Evolutionary conservation across 768 basidiomycete species (phyloP).

Genomic region (Amanita jacksonii): DNA sequence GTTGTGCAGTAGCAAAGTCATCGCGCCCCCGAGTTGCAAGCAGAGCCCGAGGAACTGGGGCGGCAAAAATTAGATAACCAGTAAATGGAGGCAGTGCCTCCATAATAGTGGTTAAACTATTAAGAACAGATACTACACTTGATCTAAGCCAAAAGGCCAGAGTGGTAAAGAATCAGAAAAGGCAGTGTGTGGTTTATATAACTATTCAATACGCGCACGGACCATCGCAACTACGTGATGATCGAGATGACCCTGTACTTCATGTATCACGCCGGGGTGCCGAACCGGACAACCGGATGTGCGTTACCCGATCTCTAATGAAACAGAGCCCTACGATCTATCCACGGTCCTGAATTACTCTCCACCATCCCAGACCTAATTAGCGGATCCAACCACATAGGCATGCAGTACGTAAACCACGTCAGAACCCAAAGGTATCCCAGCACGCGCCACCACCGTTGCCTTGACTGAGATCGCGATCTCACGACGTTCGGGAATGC

Average conservation of each 20-base stretch:
- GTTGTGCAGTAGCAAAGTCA: constrained; percentile 21
- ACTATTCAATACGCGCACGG: constrained; percentile 21
- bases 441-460: constrained; percentile 13
- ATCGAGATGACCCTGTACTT: too few relatives aligned
- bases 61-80: constrained; percentile 50
- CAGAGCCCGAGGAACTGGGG: constrained; percentile 29
- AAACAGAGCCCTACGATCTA: constrained; percentile 1
- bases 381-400: constrained; percentile 18
- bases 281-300: neutral
- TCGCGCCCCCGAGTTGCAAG: constrained; percentile 31
- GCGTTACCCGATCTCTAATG: constrained; percentile 1
- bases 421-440: constrained; percentile 18
- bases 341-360: constrained; percentile 4
- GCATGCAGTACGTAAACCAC: constrained; percentile 17
- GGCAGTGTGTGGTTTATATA: constrained; percentile 19
- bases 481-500: neutral
- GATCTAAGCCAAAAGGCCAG: constrained; percentile 96
- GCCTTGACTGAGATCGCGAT: constrained; percentile 3
- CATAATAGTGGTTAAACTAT: constrained; percentile 66
- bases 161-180: constrained; percentile 52
- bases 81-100: constrained; percentile 40
- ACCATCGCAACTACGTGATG: constrained; percentile 18
- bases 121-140: constrained; percentile 98
- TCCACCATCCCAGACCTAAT: constrained; percentile 13
- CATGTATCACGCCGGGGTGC: too few relatives aligned